Base-by-base conservation (phyloP, 352 stramenopile genomes). In the Pythium apleroticum region DNA sequence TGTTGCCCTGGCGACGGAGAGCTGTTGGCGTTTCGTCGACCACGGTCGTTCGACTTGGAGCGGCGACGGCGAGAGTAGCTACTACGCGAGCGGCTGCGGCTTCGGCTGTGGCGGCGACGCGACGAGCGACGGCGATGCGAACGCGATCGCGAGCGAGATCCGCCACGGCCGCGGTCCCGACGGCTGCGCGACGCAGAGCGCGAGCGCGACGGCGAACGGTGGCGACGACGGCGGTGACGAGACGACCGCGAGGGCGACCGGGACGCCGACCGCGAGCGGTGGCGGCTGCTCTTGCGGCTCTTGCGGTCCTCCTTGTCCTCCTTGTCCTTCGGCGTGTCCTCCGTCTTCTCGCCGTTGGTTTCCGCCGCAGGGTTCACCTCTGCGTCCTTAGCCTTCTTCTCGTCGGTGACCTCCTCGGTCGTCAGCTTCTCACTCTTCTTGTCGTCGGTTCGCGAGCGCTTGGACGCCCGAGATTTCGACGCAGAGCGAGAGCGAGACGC, bases 21-120 rank as follows among this genome's bases (percentile, higher is more conserved):
- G 52, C 75, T 78, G 41, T 90, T 87, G 0, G 73, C 70, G 35
- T 90, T 78, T 30, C 72, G 79, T 10, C 72, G 79, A 19, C 65
- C 60, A 37, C 69, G 70, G 12, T 89, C 80, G 14, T 75, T 76
- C 8, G 81, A 90, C 69, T 72, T 84, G n/a, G 85, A 92, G 45
- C 81, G 80, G 22, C 73, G 78, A 17, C 78, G 85, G 59, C 77
- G 80, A 39, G 76, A 80, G 45, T 66, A 56, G 52, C 84, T 91
- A n/a, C 46, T 53, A 14, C 46, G 46, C 24, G 46, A 53, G 12
- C 70, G 76, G 35, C 76, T 83, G 19, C 70, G 69, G 48, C 77
- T 88, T 19, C 78, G 78, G 48, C 74, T 78, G 14, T 78, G 77
- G 43, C 81, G 77, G 19, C 81, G 73, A 15, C 74, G 77, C 60